A percentile compares a stretch with the other conserved stretches of the same genome.
These are phyloP conservation scores for Pleomassaria siparia DNA, from an alignment of 2,329 filamentous ascomycete genomes.

Conservation along the genomic window DNA sequence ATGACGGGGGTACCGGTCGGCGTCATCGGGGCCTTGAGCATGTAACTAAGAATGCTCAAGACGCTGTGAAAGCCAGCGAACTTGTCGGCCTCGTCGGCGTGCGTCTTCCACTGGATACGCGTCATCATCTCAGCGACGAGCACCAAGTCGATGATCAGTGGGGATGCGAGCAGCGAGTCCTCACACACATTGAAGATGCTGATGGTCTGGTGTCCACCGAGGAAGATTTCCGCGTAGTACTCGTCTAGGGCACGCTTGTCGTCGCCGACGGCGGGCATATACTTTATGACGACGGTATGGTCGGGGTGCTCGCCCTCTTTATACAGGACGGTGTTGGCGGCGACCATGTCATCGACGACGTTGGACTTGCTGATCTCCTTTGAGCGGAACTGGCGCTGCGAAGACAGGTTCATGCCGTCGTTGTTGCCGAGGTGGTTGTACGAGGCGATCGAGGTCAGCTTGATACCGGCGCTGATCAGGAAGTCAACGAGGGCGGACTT, in stretches of 20 bases:
- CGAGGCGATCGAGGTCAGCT: slow-evolving; percentile 95
- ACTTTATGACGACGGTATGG: slow-evolving; percentile 99
- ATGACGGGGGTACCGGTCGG: slow-evolving; percentile 93
- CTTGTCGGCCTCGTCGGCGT: slow-evolving; percentile 56
- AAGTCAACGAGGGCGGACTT: slow-evolving; percentile 99
- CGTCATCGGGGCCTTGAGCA: slow-evolving; percentile 93
- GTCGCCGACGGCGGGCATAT: slow-evolving; percentile 98
- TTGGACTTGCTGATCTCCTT: slow-evolving; percentile 99
- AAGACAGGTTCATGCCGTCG: slow-evolving; percentile 97
- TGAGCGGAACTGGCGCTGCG: slow-evolving; percentile 96
- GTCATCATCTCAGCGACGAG: slow-evolving; percentile 97
- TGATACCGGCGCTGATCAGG: slow-evolving; percentile 97
- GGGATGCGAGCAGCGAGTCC: slow-evolving; percentile 93
- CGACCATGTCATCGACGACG: slow-evolving; percentile 99
- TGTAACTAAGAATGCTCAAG: slow-evolving; percentile 95
- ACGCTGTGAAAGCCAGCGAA: slow-evolving; percentile 97
- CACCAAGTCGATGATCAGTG: slow-evolving; percentile 95
- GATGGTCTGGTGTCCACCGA: slow-evolving; percentile 97
- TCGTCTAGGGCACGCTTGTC: slow-evolving; percentile 99
- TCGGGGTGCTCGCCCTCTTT: slow-evolving; percentile 91
- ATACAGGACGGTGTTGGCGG: slow-evolving; percentile 90
- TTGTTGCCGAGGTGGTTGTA: slow-evolving; percentile 99
- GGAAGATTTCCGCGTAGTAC: slow-evolving; percentile 99
- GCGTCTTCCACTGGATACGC: slow-evolving; percentile 84
- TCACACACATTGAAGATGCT: slow-evolving; percentile 99